Base-by-base conservation (phyloP, 495 filamentous ascomycete species). In the Chlorociboria aeruginascens region DNA sequence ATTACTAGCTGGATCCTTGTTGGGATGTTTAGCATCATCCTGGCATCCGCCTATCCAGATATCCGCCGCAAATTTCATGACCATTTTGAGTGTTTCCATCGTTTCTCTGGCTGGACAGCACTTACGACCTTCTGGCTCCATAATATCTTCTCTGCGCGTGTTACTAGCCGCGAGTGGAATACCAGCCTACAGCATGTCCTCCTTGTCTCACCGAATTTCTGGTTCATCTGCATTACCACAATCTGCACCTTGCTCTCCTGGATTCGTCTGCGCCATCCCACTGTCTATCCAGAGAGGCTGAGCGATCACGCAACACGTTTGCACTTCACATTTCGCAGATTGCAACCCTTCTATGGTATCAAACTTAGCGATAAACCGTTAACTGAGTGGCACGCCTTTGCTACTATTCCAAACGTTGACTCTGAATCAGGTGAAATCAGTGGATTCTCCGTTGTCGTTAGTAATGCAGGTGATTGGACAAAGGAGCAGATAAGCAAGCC, bases 391-490 rank as follows among this genome's bases (percentile, higher is more conserved):
- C 86, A 93, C 64, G 73, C 81, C 9, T 93, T 93, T 53, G 86
- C 85, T 28, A 81, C 80, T n/a, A 84, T 90, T 57, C 75, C 78
- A 36, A 68, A 71, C 49, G 66, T 61, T 37, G 64, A 58, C 39
- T n/a, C n/a, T n/a, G n/a, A n/a, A n/a, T n/a, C n/a, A n/a, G n/a
- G n/a, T n/a, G n/a, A n/a, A n/a, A 56, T 65, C 45, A 62, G 64
- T n/a, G 79, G 78, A 13, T 87, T 84, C 64, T 85, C 79, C n/a
- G 66, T 83, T 46, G 66, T 90, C 32, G 68, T 90, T 36, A 85
- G 81, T 54, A 81, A 83, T 55, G 86, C 85, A 1, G 86, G 86
- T n/a, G 85, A 90, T 69, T 93, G 84, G 83, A 93, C 86, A 8
- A 63, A 65, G 32, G 66, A 71, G 34, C 69, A 71, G 20, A 87